Base-by-base conservation (phyloP, 257 asterid genomes). In the Petrea volubilis region DNA sequence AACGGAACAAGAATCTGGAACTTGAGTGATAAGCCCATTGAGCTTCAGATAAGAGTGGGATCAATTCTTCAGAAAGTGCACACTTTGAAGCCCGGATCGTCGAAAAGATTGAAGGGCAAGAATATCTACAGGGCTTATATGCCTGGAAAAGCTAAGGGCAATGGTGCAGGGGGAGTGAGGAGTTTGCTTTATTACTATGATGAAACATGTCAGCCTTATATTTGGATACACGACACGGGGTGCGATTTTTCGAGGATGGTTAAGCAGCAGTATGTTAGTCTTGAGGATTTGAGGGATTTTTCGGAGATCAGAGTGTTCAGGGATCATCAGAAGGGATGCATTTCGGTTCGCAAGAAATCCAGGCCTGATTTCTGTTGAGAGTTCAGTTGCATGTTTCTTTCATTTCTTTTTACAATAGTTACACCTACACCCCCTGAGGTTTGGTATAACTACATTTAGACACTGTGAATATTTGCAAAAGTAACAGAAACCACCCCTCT, bases 121-220 rank as follows among this genome's bases (percentile, higher is more conserved):
- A 90, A 71, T 18, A 92, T 92, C 25, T 92, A 92, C 85, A 86
- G 74, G 90, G 85, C 88, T 38, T 85, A 82, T 76, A 90, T 92
- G 89, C 98, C 97, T 1, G 90, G 90, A 4, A 83, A 66, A 41
- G 64, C 72, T 1, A 77, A 60, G 70, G 78, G 84, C 0, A 60
- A 64, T 34, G 72, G 81, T 5, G 76, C 78, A 0, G 84, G 81
- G 14, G 92, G 93, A 28, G 70, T 83, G 47, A 88, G 69, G 83
- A 90, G 83, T 33, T 75, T 90, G 79, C 70, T 90, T 34, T 92
- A 90, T 74, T 90, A 86, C 80, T 87, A 88, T 67, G 95, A 92
- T 65, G 96, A 90, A 70, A 83, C 96, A 0, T 92, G 96, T 12
- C 98, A 92, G 46, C 98, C 98, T 44, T 92, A 90, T 44, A 81